phyloP scores from a whole-genome alignment of 257 asterid genomes.

The Solanum sejunctum region DNA sequence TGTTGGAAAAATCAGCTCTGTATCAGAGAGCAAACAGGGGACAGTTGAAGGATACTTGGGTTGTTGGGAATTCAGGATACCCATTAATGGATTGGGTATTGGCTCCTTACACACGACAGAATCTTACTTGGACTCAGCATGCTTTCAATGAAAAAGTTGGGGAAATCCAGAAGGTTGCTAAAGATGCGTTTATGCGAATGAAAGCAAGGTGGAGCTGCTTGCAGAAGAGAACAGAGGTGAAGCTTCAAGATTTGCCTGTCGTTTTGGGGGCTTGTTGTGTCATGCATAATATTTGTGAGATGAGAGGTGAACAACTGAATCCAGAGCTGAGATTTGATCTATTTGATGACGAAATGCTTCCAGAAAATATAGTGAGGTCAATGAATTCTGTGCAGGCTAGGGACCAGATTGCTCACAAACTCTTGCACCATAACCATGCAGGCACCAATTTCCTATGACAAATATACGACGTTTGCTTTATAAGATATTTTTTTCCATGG shows the following conservation, averaged over 20 bases:
- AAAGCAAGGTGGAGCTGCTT: slow-evolving; percentile 80
- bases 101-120: slow-evolving; percentile 49
- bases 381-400: slow-evolving; percentile 30
- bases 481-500: slow-evolving; percentile 8
- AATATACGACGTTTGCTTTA: neutral
- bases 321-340: slow-evolving; percentile 45
- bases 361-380: slow-evolving; percentile 40
- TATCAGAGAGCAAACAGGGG: slow-evolving; percentile 50
- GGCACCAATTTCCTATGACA: slow-evolving; percentile 33
- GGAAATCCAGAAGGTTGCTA: slow-evolving; percentile 31
- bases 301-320: slow-evolving; percentile 36
- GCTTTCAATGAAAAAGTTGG: slow-evolving; percentile 47
- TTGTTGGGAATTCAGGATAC: slow-evolving; percentile 42
- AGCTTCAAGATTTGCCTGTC: slow-evolving; percentile 69
- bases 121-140: slow-evolving; percentile 74
- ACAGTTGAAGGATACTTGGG: slow-evolving; percentile 25
- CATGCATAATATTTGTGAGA: slow-evolving; percentile 77
- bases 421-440: slow-evolving; percentile 50
- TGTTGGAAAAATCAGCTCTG: slow-evolving; percentile 65
- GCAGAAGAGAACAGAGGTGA: slow-evolving; percentile 78
- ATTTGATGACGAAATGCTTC: slow-evolving; percentile 43
- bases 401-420: slow-evolving; percentile 69
- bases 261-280: slow-evolving; percentile 88
- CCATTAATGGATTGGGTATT: slow-evolving; percentile 65
- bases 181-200: slow-evolving; percentile 60